A percentile compares a stretch with the other conserved stretches of the same genome.
phyloP scores from a whole-genome alignment of 2,329 filamentous ascomycete genomes.

The Diaporthe batatas region DNA sequence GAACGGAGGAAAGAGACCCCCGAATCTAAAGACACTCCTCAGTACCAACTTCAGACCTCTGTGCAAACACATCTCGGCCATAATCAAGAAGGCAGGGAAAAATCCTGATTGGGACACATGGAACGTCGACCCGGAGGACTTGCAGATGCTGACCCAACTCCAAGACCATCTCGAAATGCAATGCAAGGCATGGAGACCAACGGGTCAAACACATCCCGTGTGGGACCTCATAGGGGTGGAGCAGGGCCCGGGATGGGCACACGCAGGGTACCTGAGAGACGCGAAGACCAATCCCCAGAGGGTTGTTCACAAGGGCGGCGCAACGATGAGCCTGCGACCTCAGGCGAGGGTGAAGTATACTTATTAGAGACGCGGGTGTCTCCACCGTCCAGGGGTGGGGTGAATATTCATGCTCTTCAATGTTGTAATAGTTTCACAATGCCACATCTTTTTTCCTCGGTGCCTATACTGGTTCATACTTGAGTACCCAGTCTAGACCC shows the following conservation, averaged over 20 bases:
- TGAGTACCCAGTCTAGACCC: background rate
- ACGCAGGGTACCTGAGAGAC: background rate
- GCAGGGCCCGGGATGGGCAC: background rate
- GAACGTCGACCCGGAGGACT: background rate
- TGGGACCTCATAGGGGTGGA: background rate
- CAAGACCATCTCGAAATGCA: background rate
- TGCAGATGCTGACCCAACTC: background rate
- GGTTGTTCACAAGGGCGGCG: background rate
- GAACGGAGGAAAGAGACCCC: background rate
- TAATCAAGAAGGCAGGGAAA: background rate
- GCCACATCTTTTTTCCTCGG: background rate
- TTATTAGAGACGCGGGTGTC: background rate
- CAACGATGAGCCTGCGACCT: background rate
- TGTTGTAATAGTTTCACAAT: background rate
- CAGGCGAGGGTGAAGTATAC: background rate
- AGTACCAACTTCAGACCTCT: background rate
- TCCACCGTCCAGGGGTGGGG: too few relatives aligned
- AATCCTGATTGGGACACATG: background rate
- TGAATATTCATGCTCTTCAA: background rate
- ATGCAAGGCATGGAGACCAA: background rate
- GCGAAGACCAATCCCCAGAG: background rate
- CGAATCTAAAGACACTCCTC: background rate
- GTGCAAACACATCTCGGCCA: background rate
- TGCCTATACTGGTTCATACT: background rate
- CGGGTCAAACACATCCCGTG: rapidly evolving